Evolutionary conservation across 129 eudicot genomes (phyloP).

Genomic region (Tagetes erecta): DNA sequence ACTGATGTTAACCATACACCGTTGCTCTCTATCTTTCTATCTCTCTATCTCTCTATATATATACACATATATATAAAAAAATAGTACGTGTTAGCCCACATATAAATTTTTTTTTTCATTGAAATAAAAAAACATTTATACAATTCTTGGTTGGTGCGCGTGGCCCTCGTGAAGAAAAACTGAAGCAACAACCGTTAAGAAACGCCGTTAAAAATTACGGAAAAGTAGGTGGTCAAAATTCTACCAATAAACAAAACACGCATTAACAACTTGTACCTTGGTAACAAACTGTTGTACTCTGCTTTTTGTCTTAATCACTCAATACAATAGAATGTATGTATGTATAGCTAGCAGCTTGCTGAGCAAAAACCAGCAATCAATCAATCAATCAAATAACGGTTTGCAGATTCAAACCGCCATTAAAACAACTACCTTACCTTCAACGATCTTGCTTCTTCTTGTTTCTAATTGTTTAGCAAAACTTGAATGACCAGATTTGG

Average conservation of each 20-base stretch:
- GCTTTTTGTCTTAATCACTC: constrained; percentile 20
- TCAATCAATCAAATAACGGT: constrained; percentile 33
- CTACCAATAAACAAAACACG: constrained; percentile 33
- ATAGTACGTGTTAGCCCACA: no score
- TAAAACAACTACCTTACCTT: constrained; percentile 14
- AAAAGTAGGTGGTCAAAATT: constrained; percentile 40
- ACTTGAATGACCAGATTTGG: constrained; percentile 27
- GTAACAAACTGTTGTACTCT: neutral
- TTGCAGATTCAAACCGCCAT: constrained; percentile 53
- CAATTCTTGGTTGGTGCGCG: neutral
- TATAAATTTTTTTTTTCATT: no score
- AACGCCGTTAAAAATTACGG: constrained; percentile 33
- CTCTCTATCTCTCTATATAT: no score
- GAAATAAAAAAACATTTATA: neutral
- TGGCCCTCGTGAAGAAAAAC: constrained; percentile 11
- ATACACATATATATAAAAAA: no score
- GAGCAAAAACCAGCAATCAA: neutral
- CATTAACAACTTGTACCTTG: constrained; percentile 23
- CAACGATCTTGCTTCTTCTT: neutral
- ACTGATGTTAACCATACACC: no score
- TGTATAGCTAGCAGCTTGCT: neutral
- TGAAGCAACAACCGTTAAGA: constrained; percentile 8
- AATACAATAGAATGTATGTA: neutral
- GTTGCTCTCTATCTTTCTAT: no score
- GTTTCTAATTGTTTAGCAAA: neutral